phyloP scores from a whole-genome alignment of 2,329 filamentous ascomycete genomes.

The Sporothrix protearum region DNA sequence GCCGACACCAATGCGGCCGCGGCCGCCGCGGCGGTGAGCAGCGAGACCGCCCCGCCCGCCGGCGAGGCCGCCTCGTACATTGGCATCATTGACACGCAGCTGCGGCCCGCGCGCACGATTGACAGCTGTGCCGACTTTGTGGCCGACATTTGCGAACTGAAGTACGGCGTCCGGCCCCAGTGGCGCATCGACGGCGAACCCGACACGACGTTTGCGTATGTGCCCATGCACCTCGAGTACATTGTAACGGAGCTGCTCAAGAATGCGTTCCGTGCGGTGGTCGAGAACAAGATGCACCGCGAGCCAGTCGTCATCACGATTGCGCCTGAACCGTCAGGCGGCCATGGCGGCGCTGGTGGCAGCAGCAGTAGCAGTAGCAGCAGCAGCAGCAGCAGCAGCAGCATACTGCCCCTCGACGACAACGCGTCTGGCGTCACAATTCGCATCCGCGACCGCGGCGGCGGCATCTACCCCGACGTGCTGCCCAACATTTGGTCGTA shows the following conservation, averaged over 20 bases:
- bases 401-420: conserved; percentile 57
- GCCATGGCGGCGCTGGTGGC: conserved; percentile 26
- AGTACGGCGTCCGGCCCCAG: conserved; percentile 82
- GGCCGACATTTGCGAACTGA: conserved; percentile 92
- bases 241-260: conserved; percentile 95
- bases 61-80: conserved; percentile 62
- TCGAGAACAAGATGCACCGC: conserved; percentile 74
- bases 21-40: conserved; percentile 26
- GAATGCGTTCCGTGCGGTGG: conserved; percentile 90
- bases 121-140: conserved; percentile 85
- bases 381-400: conserved; percentile 30
- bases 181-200: conserved; percentile 81
- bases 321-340: conserved; percentile 58
- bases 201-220: conserved; percentile 84
- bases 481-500: conserved; percentile 92
- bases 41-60: background rate
- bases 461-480: conserved; percentile 82
- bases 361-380: conserved; percentile 31
- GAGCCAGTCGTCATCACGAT: conserved; percentile 92
- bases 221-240: conserved; percentile 95
- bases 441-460: conserved; percentile 90
- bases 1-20: conserved; percentile 39
- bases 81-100: conserved; percentile 84
- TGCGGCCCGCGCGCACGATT: conserved; percentile 77
- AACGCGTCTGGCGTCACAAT: conserved; percentile 85